Conservation (phyloP, 805 yeast genomes). For the Tanozyma kutaoensis region DNA sequence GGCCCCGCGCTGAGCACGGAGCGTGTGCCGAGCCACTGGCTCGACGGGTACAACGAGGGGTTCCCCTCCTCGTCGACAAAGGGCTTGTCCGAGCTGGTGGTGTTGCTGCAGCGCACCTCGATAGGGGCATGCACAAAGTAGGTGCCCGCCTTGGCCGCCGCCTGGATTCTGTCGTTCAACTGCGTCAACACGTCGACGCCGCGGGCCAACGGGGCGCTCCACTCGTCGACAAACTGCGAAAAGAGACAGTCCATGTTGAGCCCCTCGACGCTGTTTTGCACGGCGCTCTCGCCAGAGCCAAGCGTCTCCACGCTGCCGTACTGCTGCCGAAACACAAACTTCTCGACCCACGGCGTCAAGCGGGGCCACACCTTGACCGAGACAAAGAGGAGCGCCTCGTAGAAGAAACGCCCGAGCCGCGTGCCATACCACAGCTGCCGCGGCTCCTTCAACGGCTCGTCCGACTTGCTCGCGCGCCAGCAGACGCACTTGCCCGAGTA, state of each 20-base stretch:
- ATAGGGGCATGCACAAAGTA: constrained; percentile 91
- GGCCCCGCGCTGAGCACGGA: constrained; percentile 55
- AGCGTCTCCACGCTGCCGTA: constrained; percentile 64
- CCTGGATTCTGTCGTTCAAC: constrained; percentile 46
- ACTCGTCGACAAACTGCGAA: constrained; percentile 88
- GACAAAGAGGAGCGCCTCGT: constrained; percentile 68
- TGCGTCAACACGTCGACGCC: constrained; percentile 62
- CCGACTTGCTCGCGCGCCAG: constrained; percentile 81
- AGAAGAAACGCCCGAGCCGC: constrained; percentile 59
- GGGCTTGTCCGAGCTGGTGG: constrained; percentile 36
- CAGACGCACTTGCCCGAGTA: constrained; percentile 73
- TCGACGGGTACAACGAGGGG: constrained; percentile 25
- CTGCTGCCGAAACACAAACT: constrained; percentile 73
- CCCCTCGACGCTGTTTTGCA: constrained; percentile 73
- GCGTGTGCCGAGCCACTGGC: constrained; percentile 40
- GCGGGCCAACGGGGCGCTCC: constrained; percentile 82
- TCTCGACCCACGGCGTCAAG: constrained; percentile 75
- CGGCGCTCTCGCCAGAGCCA: constrained; percentile 49
- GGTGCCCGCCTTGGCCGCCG: constrained; percentile 45
- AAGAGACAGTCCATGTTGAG: constrained; percentile 93
- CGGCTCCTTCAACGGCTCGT: constrained; percentile 48
- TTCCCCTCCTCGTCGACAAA: constrained; percentile 20
- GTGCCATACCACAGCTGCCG: constrained; percentile 82
- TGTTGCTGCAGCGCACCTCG: constrained; percentile 88
- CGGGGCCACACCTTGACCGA: constrained; percentile 63